Base-by-base conservation (phyloP, 768 basidiomycete genomes). In the Rubroboletus pulcherrimus region DNA sequence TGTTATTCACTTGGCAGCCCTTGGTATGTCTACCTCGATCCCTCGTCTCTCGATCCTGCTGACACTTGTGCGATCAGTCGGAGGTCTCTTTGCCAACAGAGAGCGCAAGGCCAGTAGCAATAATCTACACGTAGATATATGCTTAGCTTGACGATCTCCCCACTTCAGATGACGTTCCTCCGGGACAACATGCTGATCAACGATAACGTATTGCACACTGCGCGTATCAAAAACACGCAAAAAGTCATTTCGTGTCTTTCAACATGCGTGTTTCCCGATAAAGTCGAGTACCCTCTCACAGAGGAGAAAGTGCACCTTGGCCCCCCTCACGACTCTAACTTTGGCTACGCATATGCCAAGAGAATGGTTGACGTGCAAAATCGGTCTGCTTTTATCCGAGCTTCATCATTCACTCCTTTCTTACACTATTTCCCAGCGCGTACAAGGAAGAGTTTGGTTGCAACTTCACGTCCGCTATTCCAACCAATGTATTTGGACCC, bases 181-280 rank as follows among this genome's bases (percentile, higher is more conserved):
- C 88, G 93, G 19, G 94, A 97, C 66, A 98, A 98, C 74, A 82
- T 88, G 67, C 79, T 93, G 59, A 98, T 98, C 75, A 98, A 98
- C 74, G 92, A 96, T 70, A 93, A 94, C 71, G 85, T 98, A 40
- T 80, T 98, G 21, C 83, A 93, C 67, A 78, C 81, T 33, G 78
- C 93, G 8, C 80, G 91, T 67, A 77, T 84, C 60, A 75, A 78
- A 64, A 77, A 83, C 48, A 79, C 80, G 21, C 62, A 80, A 59
- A 98, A 97, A 73, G 80, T 96, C 62, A 87, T 98, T 55, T 97
- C 95, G 12, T 98, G 95, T 67, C 83, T 98, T 38, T 97, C 95
- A 10, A 98, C 96, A 40, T 98, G 95, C 68, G 93, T 98, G 44
- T 98, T 95, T 78, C 95, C 95, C 0, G 95, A 98, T 73, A 89